Evolutionary conservation across 2,329 filamentous ascomycete genomes (phyloP).

Genomic region (Verticillium zaregamsianum): DNA sequence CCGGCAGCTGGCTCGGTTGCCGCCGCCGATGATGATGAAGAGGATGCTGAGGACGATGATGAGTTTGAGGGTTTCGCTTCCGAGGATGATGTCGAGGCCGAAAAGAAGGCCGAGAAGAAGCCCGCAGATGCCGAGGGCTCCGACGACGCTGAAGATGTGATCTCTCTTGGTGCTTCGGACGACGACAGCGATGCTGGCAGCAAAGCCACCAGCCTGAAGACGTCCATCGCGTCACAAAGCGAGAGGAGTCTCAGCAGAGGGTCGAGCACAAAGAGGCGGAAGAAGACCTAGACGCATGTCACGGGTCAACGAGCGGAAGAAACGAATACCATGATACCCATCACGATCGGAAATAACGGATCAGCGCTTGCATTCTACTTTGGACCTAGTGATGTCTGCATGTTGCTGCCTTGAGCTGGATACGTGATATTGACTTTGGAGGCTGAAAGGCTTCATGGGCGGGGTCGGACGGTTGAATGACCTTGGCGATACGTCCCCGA

Average conservation of each 20-base stretch:
- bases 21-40: conserved; percentile 28
- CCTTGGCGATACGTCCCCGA: too few species aligned
- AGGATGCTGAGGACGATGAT: conserved; percentile 27
- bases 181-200: conserved; percentile 26
- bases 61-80: conserved; percentile 46
- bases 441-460: too few species aligned
- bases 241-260: neutral
- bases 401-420: neutral
- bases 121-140: conserved; percentile 6
- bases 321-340: neutral
- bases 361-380: neutral
- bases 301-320: neutral
- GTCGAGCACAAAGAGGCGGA: conserved; percentile 9
- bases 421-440: neutral
- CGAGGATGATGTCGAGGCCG: conserved; percentile 32
- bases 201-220: conserved; percentile 12
- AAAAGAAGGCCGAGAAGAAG: conserved; percentile 5
- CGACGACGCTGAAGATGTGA: conserved; percentile 11
- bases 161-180: conserved; percentile 11
- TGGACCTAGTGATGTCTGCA: neutral
- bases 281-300: conserved; percentile 5
- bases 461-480: too few species aligned
- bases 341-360: neutral
- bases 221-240: conserved; percentile 7
- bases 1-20: conserved; percentile 20